Evolutionary conservation across 2,329 filamentous ascomycete genomes (phyloP).

Genomic region (Ceratocystis lukuohia): DNA sequence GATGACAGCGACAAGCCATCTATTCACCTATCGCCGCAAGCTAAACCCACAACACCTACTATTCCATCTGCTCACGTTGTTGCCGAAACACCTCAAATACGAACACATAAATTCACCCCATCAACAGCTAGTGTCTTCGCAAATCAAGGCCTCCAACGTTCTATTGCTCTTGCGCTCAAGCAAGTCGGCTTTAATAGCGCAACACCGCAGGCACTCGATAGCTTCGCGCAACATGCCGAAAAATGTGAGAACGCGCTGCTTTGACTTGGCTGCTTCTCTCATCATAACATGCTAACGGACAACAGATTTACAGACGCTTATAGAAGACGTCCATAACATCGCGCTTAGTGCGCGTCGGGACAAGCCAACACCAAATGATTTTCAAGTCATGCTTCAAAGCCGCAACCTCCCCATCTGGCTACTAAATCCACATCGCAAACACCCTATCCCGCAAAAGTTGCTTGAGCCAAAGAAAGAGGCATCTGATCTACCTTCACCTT

Average conservation of each 20-base stretch:
- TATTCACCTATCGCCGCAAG: background rate
- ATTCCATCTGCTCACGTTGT: background rate
- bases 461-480: constrained; percentile 28
- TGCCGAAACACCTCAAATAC: background rate
- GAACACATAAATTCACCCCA: background rate
- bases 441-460: constrained; percentile 34
- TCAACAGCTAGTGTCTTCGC: constrained; percentile 19
- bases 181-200: constrained; percentile 47
- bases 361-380: constrained; percentile 43
- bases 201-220: constrained; percentile 43
- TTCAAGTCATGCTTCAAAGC: constrained; percentile 38
- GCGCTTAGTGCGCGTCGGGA: constrained; percentile 39
- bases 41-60: background rate
- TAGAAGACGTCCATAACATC: constrained; percentile 35
- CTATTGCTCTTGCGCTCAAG: constrained; percentile 41
- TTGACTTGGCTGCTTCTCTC: background rate
- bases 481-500: background rate
- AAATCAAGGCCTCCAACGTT: constrained; percentile 37
- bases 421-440: constrained; percentile 43
- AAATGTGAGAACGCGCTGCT: constrained; percentile 35
- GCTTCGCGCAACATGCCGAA: constrained; percentile 42
- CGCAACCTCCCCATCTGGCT: constrained; percentile 40
- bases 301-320: constrained; percentile 37
- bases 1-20: background rate
- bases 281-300: constrained; percentile 21